Evolutionary conservation across 2,329 filamentous ascomycete species (phyloP), one percentile per base, ranked within the genome.

Genomic region (Colletotrichum sp.): DNA sequence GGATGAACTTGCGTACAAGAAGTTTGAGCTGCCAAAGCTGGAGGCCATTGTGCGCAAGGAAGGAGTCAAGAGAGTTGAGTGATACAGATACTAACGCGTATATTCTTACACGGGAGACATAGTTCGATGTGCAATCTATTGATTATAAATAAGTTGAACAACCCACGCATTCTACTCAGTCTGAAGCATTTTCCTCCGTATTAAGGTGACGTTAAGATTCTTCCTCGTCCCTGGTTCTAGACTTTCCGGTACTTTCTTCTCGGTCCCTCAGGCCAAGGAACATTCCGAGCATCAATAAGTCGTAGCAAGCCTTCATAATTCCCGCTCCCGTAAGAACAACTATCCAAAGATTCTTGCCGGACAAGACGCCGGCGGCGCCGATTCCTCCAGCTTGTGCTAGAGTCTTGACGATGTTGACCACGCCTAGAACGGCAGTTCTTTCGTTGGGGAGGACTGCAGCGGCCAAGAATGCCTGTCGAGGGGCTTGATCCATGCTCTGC

Each of bases 371-470:
- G 0, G 93, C 94, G 22, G 93, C 85, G 0, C 91, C 81, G 0
- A 93, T 92, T 0, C 93, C 93, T 2, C 91, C 80, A 73, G 90
- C 93, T 81, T 93, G 90, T 7, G 89, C 88, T 8, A 88, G 85
- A 0, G 93, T 95, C 83, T 94, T 95, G 32, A 93, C 90, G 1
- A 93, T 90, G 77, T 95, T 95, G 5, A 94, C 87, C 0, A 92
- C 85, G 0, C 94, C 94, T 90, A 95, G 93, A 13, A 95, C 90
- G 0, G 93, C 92, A 0, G 94, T 95, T 2, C 94, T 89, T 82
- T 95, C 93, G 4, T 88, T 85, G 0, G 93, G 89, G 12, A 90
- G 88, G 5, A 95, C 88, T 0, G 92, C 89, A 2, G 92, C 90
- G 0, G 94, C 91, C 3, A 95, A 83, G 81, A 95, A 95, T 0